A percentile compares a stretch with the other conserved stretches of the same genome.
Conservation (phyloP, 257 asterid genomes). For the Oldenlandia corymbosa region DNA sequence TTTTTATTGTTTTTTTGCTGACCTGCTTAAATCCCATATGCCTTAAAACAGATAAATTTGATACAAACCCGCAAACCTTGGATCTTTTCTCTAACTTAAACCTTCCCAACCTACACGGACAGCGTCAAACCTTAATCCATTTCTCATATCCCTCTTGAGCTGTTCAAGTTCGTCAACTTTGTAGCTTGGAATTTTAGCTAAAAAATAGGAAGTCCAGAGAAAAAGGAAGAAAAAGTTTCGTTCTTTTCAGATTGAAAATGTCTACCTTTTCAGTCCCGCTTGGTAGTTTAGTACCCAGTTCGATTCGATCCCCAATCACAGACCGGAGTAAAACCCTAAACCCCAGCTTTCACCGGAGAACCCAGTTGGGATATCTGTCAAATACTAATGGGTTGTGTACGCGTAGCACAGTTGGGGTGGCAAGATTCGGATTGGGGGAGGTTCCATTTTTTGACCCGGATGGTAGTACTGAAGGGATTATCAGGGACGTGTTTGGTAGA, state of each 20-base stretch:
- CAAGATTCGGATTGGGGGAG: constrained; percentile 78
- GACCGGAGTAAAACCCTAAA: constrained; percentile 35
- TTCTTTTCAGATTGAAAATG: constrained; percentile 27
- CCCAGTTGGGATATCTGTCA: constrained; percentile 35
- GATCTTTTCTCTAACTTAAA: too few relatives aligned
- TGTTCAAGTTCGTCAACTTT: not conserved
- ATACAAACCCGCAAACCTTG: not conserved
- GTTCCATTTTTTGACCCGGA: constrained; percentile 67
- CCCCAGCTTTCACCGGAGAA: constrained; percentile 36
- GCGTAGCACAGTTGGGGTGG: constrained; percentile 50
- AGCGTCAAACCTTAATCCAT: constrained; percentile 3
- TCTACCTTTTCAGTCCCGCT: constrained; percentile 39
- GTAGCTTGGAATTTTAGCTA: not conserved
- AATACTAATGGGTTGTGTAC: constrained; percentile 37
- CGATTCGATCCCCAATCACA: constrained; percentile 43
- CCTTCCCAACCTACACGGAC: not conserved
- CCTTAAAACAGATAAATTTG: not conserved
- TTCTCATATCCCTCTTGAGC: not conserved
- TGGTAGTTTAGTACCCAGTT: constrained; percentile 39
- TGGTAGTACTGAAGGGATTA: constrained; percentile 40
- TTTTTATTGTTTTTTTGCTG: not conserved
- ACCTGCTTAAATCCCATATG: not conserved
- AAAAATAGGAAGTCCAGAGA: not conserved
- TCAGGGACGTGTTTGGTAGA: constrained; percentile 57
- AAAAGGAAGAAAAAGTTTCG: not conserved